A percentile compares a stretch with the other conserved stretches of the same genome.
These are phyloP conservation scores for Inosperma sp. DNA, from an alignment of 768 basidiomycete species.

Conservation along the genomic window DNA sequence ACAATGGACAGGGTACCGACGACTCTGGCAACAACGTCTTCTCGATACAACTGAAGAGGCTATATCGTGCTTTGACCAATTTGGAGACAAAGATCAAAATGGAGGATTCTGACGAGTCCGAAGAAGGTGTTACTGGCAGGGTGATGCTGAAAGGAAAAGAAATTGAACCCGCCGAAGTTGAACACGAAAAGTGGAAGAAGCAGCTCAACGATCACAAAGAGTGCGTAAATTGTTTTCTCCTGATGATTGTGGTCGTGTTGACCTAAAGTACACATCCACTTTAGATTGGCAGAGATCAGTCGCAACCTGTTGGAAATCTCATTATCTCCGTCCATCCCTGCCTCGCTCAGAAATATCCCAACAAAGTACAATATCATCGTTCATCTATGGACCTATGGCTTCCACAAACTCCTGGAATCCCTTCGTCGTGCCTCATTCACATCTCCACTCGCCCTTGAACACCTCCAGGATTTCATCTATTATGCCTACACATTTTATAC, in stretches of 20 bases:
- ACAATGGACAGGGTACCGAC: constrained; percentile 48
- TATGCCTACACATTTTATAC: constrained; percentile 95
- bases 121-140: constrained; percentile 42
- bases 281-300: constrained; percentile 83
- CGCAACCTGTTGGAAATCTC: constrained; percentile 85
- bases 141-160: constrained; percentile 43
- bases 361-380: constrained; percentile 94
- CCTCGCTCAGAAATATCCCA: constrained; percentile 84
- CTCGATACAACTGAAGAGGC: constrained; percentile 68
- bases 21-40: constrained; percentile 63
- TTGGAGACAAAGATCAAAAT: constrained; percentile 74
- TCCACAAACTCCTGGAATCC: constrained; percentile 86
- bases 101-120: constrained; percentile 51
- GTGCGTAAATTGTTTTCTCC: constrained; percentile 41
- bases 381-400: constrained; percentile 87
- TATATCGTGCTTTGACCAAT: constrained; percentile 78
- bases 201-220: constrained; percentile 77
- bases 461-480: constrained; percentile 91
- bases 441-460: constrained; percentile 72
- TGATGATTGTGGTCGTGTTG: constrained; percentile 2
- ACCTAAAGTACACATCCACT: constrained; percentile 8
- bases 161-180: constrained; percentile 49
- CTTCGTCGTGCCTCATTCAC: constrained; percentile 80
- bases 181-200: constrained; percentile 73
- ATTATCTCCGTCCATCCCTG: constrained; percentile 80